phyloP scores from a whole-genome alignment of 208 protist species.

The Strigomonas oncopelti region DNA sequence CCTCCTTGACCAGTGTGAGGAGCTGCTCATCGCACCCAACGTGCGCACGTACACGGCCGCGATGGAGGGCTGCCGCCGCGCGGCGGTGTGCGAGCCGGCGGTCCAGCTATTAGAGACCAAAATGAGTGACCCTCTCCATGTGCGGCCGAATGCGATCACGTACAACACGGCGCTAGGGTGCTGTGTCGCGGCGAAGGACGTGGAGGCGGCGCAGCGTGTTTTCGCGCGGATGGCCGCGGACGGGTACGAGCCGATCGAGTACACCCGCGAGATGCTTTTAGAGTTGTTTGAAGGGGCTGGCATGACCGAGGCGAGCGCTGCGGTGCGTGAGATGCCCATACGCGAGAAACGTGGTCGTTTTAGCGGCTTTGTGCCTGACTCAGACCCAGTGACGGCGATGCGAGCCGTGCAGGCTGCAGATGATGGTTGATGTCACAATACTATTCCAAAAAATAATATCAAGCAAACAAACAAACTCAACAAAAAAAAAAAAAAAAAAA shows the following conservation, averaged over 20 bases:
- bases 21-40: constrained; percentile 78
- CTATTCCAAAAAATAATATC: too few species aligned
- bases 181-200: constrained; percentile 56
- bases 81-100: constrained; percentile 60
- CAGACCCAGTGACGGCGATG: constrained; percentile 68
- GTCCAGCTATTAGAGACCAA: constrained; percentile 44
- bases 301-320: constrained; percentile 45
- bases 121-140: constrained; percentile 48
- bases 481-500: too few species aligned
- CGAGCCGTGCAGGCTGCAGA: constrained; percentile 19
- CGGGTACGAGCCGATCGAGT: constrained; percentile 67
- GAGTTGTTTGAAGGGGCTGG: constrained; percentile 34
- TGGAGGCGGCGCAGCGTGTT: constrained; percentile 46
- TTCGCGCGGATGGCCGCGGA: constrained; percentile 79
- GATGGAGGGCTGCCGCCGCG: constrained; percentile 82
- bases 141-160: constrained; percentile 81
- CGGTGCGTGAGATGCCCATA: constrained; percentile 59
- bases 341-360: constrained; percentile 35
- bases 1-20: constrained; percentile 71
- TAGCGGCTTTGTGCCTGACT: constrained; percentile 58
- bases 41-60: constrained; percentile 87
- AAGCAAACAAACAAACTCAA: too few species aligned
- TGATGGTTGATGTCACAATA: too few species aligned
- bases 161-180: constrained; percentile 81
- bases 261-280: constrained; percentile 57